Evolutionary conservation across 345 rosid species (phyloP).

Genomic region (Acer saccharum): DNA sequence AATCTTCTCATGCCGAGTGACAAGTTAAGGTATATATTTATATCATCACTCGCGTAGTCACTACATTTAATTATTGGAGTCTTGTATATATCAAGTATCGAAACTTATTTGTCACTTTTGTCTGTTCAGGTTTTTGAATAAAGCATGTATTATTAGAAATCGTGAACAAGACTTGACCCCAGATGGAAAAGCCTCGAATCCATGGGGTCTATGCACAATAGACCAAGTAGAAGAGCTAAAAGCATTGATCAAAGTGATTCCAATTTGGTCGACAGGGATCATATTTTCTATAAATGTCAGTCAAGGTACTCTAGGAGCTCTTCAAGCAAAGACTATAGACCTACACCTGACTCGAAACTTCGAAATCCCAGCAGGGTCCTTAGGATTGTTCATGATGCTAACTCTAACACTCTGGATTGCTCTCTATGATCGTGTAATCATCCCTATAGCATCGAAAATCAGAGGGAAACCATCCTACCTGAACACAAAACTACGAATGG

Average conservation of each 20-base stretch:
- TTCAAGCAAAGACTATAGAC: constrained; percentile 54
- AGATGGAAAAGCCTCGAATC: constrained; percentile 35
- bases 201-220: constrained; percentile 52
- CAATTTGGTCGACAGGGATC: constrained; percentile 58
- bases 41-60: too few species aligned
- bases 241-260: constrained; percentile 46
- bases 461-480: constrained; percentile 35
- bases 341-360: constrained; percentile 44
- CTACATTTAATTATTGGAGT: too few species aligned
- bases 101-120: too few species aligned
- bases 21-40: constrained; percentile 38
- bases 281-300: constrained; percentile 29
- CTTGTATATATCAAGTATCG: too few species aligned
- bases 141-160: constrained; percentile 48
- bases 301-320: constrained; percentile 40
- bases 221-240: constrained; percentile 69
- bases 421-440: constrained; percentile 40
- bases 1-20: constrained; percentile 35
- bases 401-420: constrained; percentile 42
- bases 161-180: constrained; percentile 31
- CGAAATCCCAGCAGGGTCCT: constrained; percentile 57
- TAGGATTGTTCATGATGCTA: constrained; percentile 34
- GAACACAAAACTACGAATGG: constrained; percentile 45
- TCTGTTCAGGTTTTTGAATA: constrained; percentile 48
- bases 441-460: constrained; percentile 41